Base-by-base conservation (phyloP, 202 grass and related monocot species). In the Thinopyrum obtusiflorum region DNA sequence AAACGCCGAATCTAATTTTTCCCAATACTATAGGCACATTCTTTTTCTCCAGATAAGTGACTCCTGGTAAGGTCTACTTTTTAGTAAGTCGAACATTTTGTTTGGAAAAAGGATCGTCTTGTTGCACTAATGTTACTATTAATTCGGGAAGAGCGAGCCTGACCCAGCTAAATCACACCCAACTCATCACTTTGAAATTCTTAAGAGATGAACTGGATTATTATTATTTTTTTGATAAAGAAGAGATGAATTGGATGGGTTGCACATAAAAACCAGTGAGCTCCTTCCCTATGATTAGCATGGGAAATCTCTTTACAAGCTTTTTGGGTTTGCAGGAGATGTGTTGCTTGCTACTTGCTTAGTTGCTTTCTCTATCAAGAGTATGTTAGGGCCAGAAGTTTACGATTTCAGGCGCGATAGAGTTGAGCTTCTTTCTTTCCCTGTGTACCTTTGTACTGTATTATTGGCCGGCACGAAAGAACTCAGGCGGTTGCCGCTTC, bases 261-360 rank as follows among this genome's bases (percentile, higher is more conserved):
- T 55, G 2, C 51, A 55, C 51, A 72, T 40, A 44, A 53, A 73
- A 15, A 46, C 35, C 33, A 62, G 15, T 14, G 31, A 71, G 33
- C 15, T 27, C 51, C n/a, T 21, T 57, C 53, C 18, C 53, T 73
- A 72, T 73, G 53, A 27, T 71, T 71, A 82, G 32, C 32, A 40
- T 61, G 68, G 35, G 35, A 83, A 62, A 10, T 44, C 5, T 18
- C 68, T 83, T 73, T 28, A 40, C 2, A 23, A 21, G 24, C 5
- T 44, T n/a, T 83, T 73, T 27, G 28, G 4, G 44, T 57, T 82
- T 69, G 21, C 79, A 57, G 65, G 44, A 73, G 66, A 62, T 44
- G 35, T 37, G 35, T 39, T 39, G 37, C 37, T 39, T 39, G 37
- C 37, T 39, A 39, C 9, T 39, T 39, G 37, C 37, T 39, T 39